phyloP scores from a whole-genome alignment of 75 land plant species.

The Selaginella tamariscina region DNA sequence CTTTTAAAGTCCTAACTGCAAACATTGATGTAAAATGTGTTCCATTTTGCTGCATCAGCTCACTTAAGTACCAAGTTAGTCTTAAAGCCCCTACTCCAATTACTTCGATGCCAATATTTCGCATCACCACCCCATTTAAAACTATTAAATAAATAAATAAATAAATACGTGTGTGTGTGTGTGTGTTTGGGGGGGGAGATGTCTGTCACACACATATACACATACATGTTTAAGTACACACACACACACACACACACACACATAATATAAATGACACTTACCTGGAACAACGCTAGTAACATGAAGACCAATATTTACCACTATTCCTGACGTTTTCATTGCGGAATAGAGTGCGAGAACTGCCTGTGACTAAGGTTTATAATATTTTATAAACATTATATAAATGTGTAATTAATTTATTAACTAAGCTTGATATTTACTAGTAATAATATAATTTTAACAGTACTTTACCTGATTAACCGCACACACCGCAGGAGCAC shows the following conservation, averaged over 20 bases:
- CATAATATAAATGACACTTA: no score
- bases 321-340: slow-evolving; percentile 73
- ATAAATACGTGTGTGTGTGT: no score
- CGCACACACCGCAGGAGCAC: slow-evolving; percentile 87
- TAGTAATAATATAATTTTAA: neutral
- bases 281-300: slow-evolving; percentile 76
- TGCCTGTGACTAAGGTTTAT: slow-evolving; percentile 37
- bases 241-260: neutral
- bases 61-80: slow-evolving; percentile 55
- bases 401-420: no score
- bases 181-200: no score
- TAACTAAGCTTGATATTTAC: no score
- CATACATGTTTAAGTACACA: neutral
- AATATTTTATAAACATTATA: neutral
- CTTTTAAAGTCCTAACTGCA: slow-evolving; percentile 69
- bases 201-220: no score
- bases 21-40: slow-evolving; percentile 41
- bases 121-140: slow-evolving; percentile 66
- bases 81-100: slow-evolving; percentile 65
- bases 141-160: slow-evolving; percentile 42
- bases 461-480: slow-evolving; percentile 50
- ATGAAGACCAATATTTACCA: slow-evolving; percentile 81
- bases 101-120: slow-evolving; percentile 62
- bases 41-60: slow-evolving; percentile 56
- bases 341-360: slow-evolving; percentile 73